Percentiles rank a stretch among this genome's conserved stretches.
These are phyloP conservation scores for Syzygium malaccense DNA, from an alignment of 441 rosid genomes.

Conservation along the genomic window DNA sequence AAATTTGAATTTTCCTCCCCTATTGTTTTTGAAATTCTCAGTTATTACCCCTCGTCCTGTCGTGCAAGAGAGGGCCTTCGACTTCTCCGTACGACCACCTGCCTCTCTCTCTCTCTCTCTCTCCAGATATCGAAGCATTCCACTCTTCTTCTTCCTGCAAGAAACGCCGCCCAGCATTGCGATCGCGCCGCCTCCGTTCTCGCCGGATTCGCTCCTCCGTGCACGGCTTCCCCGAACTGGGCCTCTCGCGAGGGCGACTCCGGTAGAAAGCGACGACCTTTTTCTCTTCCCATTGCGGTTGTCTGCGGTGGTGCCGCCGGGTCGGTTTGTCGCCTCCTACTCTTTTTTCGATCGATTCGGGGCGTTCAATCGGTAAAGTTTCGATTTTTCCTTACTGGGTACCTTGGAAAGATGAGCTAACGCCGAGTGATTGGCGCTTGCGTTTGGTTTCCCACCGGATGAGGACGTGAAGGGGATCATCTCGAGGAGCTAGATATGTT, in stretches of 20 bases:
- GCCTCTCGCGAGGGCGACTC: not conserved
- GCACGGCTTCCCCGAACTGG: not conserved
- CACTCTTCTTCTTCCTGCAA: not conserved
- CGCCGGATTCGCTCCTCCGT: not conserved
- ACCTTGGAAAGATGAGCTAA: not conserved
- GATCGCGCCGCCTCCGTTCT: not conserved
- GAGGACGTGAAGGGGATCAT: not conserved
- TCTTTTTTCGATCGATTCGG: not conserved
- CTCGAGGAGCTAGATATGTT: not conserved
- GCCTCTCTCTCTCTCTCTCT: not conserved
- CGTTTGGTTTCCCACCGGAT: not conserved
- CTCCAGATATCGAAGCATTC: not conserved
- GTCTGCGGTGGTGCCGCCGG: not conserved
- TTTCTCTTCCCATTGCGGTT: not conserved
- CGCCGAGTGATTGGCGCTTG: not conserved
- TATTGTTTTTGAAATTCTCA: not conserved
- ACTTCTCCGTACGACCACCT: not conserved
- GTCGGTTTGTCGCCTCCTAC: not conserved
- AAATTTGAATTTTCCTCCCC: not conserved
- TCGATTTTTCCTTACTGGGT: not conserved
- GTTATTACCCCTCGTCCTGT: not conserved
- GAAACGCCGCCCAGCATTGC: not conserved
- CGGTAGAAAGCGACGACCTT: not conserved
- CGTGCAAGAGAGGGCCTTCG: not conserved
- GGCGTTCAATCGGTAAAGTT: not conserved